These are phyloP conservation scores for Echites panduratus DNA, from an alignment of 257 asterid species.

Conservation along the genomic window DNA sequence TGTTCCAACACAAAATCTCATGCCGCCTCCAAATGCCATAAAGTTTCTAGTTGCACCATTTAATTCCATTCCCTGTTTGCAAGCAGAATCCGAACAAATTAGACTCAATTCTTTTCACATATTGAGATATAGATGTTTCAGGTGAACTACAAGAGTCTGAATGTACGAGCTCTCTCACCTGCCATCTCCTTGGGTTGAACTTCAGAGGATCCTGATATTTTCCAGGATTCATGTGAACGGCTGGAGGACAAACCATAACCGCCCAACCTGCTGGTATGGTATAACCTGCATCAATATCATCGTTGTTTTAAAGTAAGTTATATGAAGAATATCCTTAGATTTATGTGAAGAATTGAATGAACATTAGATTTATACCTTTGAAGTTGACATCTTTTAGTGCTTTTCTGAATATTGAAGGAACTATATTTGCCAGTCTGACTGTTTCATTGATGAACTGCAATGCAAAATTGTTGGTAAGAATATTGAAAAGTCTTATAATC, in stretches of 20 bases:
- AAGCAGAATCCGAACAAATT: background rate
- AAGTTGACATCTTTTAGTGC: constrained; percentile 56
- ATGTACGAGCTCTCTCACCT: constrained; percentile 35
- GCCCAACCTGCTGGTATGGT: constrained; percentile 97
- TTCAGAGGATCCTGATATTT: constrained; percentile 69
- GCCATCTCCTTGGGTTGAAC: constrained; percentile 93
- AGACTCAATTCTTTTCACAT: background rate
- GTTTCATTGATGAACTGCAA: constrained; percentile 84
- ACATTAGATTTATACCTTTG: constrained; percentile 44
- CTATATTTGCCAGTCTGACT: constrained; percentile 85
- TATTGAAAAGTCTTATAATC: background rate
- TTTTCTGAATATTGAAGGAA: constrained; percentile 83
- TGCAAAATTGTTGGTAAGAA: constrained; percentile 16
- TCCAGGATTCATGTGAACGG: constrained; percentile 73
- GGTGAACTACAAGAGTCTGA: background rate
- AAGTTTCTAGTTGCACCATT: constrained; percentile 78
- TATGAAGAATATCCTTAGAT: constrained; percentile 10
- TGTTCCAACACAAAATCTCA: constrained; percentile 90
- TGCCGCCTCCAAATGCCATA: constrained; percentile 96
- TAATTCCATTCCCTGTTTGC: constrained; percentile 55
- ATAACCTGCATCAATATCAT: constrained; percentile 48
- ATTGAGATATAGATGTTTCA: background rate
- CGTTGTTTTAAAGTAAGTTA: constrained; percentile 13
- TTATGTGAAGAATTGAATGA: constrained; percentile 1
- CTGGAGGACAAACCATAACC: constrained; percentile 92